These are phyloP conservation scores for Ceratobasidium sp. DNA, from an alignment of 1,284 basidiomycete species.

Conservation along the genomic window DNA sequence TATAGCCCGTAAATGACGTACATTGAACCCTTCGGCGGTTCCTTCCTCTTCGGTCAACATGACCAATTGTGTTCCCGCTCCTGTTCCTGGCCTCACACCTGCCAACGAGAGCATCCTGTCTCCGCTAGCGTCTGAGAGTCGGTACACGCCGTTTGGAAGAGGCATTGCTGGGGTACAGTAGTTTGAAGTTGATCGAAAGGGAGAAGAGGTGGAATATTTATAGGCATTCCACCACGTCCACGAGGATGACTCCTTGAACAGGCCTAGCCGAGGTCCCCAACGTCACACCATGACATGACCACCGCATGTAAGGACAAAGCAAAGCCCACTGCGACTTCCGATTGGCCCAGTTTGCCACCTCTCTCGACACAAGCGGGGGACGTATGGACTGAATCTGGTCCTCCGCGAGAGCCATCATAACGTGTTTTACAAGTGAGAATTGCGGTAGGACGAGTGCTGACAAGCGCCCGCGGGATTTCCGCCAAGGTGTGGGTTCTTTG, in stretches of 20 bases:
- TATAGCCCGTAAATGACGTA: conserved; percentile 6
- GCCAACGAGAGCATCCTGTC: conserved; percentile 6
- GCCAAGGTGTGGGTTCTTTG: background rate
- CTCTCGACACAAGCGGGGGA: background rate
- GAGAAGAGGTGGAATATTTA: conserved; percentile 13
- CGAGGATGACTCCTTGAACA: background rate
- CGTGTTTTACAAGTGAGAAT: conserved; percentile 7
- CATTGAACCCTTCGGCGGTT: conserved; percentile 31
- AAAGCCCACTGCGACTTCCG: background rate
- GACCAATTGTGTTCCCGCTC: conserved; percentile 33
- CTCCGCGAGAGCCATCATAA: background rate
- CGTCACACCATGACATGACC: background rate
- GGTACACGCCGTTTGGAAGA: conserved; percentile 16
- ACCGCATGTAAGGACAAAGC: background rate
- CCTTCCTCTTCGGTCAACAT: conserved; percentile 39
- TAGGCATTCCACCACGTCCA: background rate
- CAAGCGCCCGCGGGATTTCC: background rate
- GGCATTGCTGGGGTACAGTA: background rate
- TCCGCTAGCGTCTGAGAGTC: background rate
- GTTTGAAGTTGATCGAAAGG: background rate
- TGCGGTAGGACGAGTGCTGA: background rate
- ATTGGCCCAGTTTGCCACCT: background rate
- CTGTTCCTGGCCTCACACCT: conserved; percentile 24
- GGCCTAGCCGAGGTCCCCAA: background rate
- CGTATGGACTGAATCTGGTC: background rate